phyloP scores from a whole-genome alignment of 2,329 filamentous ascomycete species.

The Cercospora sp. region DNA sequence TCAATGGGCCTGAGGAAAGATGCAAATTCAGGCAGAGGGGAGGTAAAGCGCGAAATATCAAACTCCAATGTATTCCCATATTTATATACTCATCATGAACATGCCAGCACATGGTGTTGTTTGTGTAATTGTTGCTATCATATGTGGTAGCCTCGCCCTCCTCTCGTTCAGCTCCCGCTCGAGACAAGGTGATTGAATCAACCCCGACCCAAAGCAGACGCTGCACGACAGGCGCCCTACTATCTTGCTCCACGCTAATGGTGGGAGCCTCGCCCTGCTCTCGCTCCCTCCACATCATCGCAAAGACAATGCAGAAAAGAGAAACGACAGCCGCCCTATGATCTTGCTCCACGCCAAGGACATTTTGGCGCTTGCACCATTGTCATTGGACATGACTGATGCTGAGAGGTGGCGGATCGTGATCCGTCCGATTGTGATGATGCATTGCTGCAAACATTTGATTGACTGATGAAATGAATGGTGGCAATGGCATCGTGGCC shows the following conservation, averaged over 20 bases:
- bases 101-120: background rate
- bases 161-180: background rate
- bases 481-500: background rate
- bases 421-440: background rate
- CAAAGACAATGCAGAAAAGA: background rate
- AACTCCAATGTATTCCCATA: background rate
- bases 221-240: constrained; percentile 9
- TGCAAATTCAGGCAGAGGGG: no score
- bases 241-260: constrained; percentile 15
- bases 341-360: constrained; percentile 14
- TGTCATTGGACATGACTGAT: constrained; percentile 1
- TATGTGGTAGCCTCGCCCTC: constrained; percentile 13
- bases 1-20: background rate
- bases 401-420: background rate
- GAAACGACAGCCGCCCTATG: constrained; percentile 13
- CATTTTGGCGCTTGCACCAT: constrained; percentile 13
- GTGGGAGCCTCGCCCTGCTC: constrained; percentile 13
- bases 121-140: background rate
- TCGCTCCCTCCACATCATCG: background rate
- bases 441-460: constrained; percentile 7
- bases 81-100: background rate
- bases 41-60: background rate
- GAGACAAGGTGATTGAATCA: background rate
- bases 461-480: background rate
- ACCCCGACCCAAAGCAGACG: background rate